Evolutionary conservation across 2,329 filamentous ascomycete genomes (phyloP).

Genomic region (Colletotrichum caudatum): DNA sequence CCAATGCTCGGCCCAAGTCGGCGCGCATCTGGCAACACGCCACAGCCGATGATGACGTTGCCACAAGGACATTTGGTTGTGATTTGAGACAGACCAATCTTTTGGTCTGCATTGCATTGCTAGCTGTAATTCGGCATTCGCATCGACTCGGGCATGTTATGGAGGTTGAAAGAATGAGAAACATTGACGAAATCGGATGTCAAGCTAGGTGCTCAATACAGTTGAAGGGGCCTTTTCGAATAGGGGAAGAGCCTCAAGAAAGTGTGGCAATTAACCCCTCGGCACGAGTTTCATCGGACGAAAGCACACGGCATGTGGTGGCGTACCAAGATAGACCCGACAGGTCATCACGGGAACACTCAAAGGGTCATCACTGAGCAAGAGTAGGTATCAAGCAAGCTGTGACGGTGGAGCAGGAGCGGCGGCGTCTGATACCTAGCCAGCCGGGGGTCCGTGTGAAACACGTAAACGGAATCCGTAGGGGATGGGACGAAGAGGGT

Average conservation of each 20-base stretch:
- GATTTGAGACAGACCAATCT: not conserved
- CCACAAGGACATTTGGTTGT: not conserved
- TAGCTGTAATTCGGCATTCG: not conserved
- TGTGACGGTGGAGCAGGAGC: not conserved
- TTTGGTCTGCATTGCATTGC: not conserved
- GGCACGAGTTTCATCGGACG: conserved; percentile 23
- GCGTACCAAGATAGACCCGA: conserved; percentile 8
- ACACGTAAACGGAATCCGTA: conserved; percentile 15
- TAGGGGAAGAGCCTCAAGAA: conserved; percentile 10
- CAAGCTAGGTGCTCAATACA: not conserved
- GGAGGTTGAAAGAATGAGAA: not conserved
- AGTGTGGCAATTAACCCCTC: not conserved
- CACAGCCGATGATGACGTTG: conserved; percentile 7
- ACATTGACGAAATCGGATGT: not conserved
- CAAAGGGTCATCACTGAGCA: not conserved
- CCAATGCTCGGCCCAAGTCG: conserved; percentile 22
- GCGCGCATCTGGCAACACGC: conserved; percentile 8
- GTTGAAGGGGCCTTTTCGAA: not conserved
- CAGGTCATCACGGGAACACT: conserved; percentile 11
- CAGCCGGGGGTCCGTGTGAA: conserved; percentile 14
- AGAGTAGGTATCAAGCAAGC: conserved; percentile 5
- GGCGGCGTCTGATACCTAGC: not conserved
- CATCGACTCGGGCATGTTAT: not conserved
- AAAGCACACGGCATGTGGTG: not conserved
- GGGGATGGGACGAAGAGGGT: conserved; percentile 29